Conservation (phyloP, 176 grass and related monocot genomes). For the Aegilops longissima region DNA sequence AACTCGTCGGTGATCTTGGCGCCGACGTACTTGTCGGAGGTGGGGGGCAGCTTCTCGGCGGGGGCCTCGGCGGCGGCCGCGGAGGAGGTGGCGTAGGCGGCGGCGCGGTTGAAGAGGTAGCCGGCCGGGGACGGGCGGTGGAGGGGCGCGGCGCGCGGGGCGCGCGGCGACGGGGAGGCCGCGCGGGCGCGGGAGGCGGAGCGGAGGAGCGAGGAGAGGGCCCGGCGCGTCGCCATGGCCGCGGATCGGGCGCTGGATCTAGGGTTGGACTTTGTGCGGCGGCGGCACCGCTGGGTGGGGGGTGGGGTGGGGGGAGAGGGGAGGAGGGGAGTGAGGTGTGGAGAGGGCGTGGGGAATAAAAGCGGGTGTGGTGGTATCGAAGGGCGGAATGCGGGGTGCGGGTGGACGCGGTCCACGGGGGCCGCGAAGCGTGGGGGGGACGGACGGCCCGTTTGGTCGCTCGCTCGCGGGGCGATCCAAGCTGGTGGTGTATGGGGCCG, state of each 20-base stretch:
- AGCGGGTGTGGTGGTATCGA: conserved; percentile 39
- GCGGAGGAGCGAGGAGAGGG: conserved; percentile 71
- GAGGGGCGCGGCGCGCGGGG: conserved; percentile 27
- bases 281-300: conserved; percentile 37
- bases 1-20: conserved; percentile 98
- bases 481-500: conserved; percentile 26
- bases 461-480: background rate
- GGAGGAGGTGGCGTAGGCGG: conserved; percentile 58
- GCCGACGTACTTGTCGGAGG: conserved; percentile 31
- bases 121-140: conserved; percentile 65
- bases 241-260: conserved; percentile 49
- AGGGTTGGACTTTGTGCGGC: conserved; percentile 56
- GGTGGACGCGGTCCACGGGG: conserved; percentile 31
- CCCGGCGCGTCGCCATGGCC: conserved; percentile 87
- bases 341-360: conserved; percentile 25
- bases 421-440: conserved; percentile 19
- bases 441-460: background rate
- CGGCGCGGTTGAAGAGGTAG: conserved; percentile 67
- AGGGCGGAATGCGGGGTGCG: conserved; percentile 19
- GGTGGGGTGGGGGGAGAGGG: background rate
- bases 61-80: conserved; percentile 6
- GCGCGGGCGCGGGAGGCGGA: conserved; percentile 46
- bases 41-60: conserved; percentile 19
- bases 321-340: conserved; percentile 1
- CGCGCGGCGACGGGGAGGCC: conserved; percentile 49